These are phyloP conservation scores for Colletotrichum chlorophyti DNA, from an alignment of 2,329 filamentous ascomycete genomes.

Conservation along the genomic window DNA sequence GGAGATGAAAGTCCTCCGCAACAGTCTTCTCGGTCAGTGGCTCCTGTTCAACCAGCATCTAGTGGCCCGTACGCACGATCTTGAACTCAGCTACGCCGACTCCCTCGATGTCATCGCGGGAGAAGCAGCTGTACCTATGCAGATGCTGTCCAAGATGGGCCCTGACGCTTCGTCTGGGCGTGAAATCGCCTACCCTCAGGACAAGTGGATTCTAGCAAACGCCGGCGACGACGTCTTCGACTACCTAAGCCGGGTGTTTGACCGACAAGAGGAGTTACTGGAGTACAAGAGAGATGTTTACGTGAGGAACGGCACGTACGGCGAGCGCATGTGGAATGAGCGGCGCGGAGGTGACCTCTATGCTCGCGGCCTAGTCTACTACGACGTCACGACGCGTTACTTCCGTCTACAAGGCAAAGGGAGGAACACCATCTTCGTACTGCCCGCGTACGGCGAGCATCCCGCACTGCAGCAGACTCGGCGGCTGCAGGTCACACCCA, in stretches of 20 bases:
- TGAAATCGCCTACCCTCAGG: slow-evolving; percentile 61
- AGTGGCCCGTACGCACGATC: slow-evolving; percentile 60
- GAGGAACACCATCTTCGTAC: slow-evolving; percentile 56
- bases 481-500: slow-evolving; percentile 52
- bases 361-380: slow-evolving; percentile 52
- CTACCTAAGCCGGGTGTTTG: slow-evolving; percentile 54
- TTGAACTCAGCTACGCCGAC: slow-evolving; percentile 60
- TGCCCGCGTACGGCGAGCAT: slow-evolving; percentile 57
- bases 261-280: slow-evolving; percentile 51
- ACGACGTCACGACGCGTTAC: slow-evolving; percentile 59
- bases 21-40: slow-evolving; percentile 63
- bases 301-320: slow-evolving; percentile 45
- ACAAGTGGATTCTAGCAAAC: slow-evolving; percentile 62
- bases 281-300: slow-evolving; percentile 42
- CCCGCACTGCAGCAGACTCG: slow-evolving; percentile 51
- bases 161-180: slow-evolving; percentile 59
- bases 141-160: slow-evolving; percentile 60
- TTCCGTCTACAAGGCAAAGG: slow-evolving; percentile 56
- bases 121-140: slow-evolving; percentile 56
- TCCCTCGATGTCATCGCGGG: slow-evolving; percentile 55
- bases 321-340: slow-evolving; percentile 44
- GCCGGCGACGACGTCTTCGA: slow-evolving; percentile 57
- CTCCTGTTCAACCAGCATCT: slow-evolving; percentile 61
- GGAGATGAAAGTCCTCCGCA: slow-evolving; percentile 51
- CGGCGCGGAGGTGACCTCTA: slow-evolving; percentile 38